These are phyloP conservation scores for Filobasidium wieringae DNA, from an alignment of 768 basidiomycete species.

Conservation along the genomic window DNA sequence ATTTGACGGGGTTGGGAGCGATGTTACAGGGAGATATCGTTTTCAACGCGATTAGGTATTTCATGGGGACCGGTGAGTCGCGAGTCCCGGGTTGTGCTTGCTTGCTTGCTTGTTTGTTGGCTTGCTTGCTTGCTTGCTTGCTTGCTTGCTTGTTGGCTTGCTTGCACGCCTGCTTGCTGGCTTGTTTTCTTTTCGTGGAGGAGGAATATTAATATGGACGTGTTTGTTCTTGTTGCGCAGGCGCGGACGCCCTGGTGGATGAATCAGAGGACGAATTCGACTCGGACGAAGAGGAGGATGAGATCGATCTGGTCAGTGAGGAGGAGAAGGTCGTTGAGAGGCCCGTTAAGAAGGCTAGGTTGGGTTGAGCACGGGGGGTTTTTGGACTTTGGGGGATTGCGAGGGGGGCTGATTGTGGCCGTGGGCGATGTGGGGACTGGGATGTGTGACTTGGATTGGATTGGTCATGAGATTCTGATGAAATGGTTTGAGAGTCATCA, in stretches of 20 bases:
- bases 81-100: neutral
- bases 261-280: conserved; percentile 16
- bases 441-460: no score
- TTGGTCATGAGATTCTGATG: no score
- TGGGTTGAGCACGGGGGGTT: no score
- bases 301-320: conserved; percentile 32
- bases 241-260: neutral
- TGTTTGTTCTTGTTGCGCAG: neutral
- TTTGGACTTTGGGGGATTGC: no score
- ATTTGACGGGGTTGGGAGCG: conserved; percentile 22
- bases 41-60: conserved; percentile 29
- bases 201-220: no score
- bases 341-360: conserved; percentile 23
- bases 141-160: neutral
- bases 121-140: neutral
- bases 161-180: no score
- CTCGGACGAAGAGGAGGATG: conserved; percentile 21
- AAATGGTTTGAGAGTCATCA: no score
- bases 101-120: neutral
- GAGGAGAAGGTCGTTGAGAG: conserved; percentile 25
- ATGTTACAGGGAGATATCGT: conserved; percentile 19
- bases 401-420: no score
- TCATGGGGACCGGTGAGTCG: conserved; percentile 19
- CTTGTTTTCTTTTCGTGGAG: neutral
- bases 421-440: no score